These are phyloP conservation scores for Astrothelium subdiscretum DNA, from an alignment of 495 filamentous ascomycete species.

Conservation along the genomic window DNA sequence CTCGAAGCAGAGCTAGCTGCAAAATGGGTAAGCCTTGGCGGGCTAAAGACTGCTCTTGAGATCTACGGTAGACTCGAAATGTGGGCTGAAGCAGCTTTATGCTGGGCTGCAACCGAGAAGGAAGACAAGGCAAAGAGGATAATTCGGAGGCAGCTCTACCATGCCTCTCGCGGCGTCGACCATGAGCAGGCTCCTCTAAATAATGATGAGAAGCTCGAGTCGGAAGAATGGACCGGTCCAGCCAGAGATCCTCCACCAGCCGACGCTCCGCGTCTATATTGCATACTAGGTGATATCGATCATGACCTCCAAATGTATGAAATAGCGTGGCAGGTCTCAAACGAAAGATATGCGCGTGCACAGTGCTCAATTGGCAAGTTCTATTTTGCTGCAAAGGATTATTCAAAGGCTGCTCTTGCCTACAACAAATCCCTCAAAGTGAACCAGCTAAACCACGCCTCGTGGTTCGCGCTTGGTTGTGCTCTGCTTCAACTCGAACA, in stretches of 20 bases:
- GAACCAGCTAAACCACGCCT: conserved; percentile 65
- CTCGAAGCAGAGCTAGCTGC: conserved; percentile 87
- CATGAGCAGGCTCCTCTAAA: conserved; percentile 20
- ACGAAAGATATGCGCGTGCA: conserved; percentile 67
- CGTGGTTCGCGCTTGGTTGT: conserved; percentile 87
- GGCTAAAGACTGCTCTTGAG: conserved; percentile 78
- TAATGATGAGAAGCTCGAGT: conserved; percentile 39
- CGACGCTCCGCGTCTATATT: conserved; percentile 80
- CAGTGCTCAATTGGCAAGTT: conserved; percentile 77
- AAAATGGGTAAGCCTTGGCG: conserved; percentile 79
- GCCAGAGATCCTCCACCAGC: conserved; percentile 58
- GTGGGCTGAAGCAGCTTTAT: conserved; percentile 92
- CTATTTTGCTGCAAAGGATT: conserved; percentile 51
- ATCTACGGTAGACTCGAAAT: conserved; percentile 92
- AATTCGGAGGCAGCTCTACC: conserved; percentile 66
- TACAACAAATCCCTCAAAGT: conserved; percentile 65
- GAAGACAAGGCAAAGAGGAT: conserved; percentile 73
- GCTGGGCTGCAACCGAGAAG: conserved; percentile 65
- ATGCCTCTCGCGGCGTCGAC: conserved; percentile 34
- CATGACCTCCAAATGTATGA: conserved; percentile 61
- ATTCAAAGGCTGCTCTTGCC: conserved; percentile 59
- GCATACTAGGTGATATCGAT: conserved; percentile 87
- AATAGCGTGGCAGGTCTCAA: conserved; percentile 80
- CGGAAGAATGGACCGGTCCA: conserved; percentile 36
- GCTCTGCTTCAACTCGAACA: conserved; percentile 64